Conservation (phyloP, 345 rosid genomes). For the Salix udensis region DNA sequence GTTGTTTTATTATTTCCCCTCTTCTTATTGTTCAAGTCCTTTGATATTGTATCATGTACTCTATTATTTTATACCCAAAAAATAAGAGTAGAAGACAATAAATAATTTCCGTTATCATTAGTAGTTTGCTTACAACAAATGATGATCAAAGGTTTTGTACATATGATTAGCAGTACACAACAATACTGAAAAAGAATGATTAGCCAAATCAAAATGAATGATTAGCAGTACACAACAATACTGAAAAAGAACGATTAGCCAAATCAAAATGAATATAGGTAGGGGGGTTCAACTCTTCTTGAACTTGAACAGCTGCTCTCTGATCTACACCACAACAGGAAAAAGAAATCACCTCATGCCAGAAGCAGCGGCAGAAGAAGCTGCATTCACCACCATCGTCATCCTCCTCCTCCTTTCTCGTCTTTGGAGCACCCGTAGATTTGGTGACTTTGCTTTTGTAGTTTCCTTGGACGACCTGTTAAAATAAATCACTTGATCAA, state of each 20-base stretch:
- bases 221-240: not conserved
- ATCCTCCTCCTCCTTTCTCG: constrained; percentile 23
- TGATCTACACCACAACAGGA: not conserved
- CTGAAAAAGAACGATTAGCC: no score
- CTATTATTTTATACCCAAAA: no score
- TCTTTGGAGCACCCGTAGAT: constrained; percentile 45
- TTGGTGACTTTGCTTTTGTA: constrained; percentile 67
- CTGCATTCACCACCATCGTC: constrained; percentile 3
- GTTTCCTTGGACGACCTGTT: constrained; percentile 58
- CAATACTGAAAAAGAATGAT: not conserved
- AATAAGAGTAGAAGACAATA: no score
- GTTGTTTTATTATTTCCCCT: no score
- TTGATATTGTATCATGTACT: no score
- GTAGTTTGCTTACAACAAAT: not conserved
- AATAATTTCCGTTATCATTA: not conserved
- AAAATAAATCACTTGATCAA: no score
- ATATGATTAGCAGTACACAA: not conserved
- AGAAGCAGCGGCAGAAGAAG: constrained; percentile 45
- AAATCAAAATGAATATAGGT: not conserved
- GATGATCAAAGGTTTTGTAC: not conserved
- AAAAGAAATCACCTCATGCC: constrained; percentile 39
- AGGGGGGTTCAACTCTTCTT: constrained; percentile 73
- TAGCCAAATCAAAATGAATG: not conserved
- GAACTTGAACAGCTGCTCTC: constrained; percentile 57
- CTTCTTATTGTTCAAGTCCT: no score